Evolutionary conservation across 129 eudicot species (phyloP).

Genomic region (Helianthus annuus): DNA sequence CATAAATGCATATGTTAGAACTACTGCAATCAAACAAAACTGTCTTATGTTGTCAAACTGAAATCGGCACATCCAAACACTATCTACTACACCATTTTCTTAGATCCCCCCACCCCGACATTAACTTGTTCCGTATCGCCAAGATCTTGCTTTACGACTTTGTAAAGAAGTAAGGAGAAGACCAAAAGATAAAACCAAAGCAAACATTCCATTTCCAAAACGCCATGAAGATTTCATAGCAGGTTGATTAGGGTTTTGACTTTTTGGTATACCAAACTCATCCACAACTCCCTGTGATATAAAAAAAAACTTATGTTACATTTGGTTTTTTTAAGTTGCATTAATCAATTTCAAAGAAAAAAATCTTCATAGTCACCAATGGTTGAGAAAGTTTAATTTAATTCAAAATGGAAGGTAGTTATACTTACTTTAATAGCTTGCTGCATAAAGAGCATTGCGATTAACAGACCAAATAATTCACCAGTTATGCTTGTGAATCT

Average conservation of each 20-base stretch:
- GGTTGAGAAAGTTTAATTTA: background rate
- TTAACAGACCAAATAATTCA: conserved; percentile 91
- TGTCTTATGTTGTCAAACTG: too few species aligned
- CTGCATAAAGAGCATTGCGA: conserved; percentile 99
- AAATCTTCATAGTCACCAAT: conserved; percentile 6
- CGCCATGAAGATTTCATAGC: conserved; percentile 91
- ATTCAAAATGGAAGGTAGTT: conserved; percentile 5
- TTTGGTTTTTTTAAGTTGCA: background rate
- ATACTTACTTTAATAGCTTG: conserved; percentile 87
- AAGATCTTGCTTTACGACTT: conserved; percentile 97
- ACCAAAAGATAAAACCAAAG: conserved; percentile 91
- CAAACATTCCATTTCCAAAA: conserved; percentile 99
- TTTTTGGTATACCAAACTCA: conserved; percentile 86
- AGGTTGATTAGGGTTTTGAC: conserved; percentile 60
- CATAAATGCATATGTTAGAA: too few species aligned
- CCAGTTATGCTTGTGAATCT: conserved; percentile 97
- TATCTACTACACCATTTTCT: too few species aligned
- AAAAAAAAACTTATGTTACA: conserved; percentile 21
- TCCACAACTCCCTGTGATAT: conserved; percentile 82
- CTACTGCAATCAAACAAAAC: too few species aligned
- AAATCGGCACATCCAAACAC: too few species aligned
- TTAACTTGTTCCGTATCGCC: conserved; percentile 96
- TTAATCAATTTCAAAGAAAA: background rate
- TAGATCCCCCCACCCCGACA: background rate
- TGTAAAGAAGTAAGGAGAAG: conserved; percentile 85